Percentiles rank a stretch among this genome's conserved stretches.
phyloP scores from a whole-genome alignment of 345 rosid genomes.

The Rhodamnia rubescens region DNA sequence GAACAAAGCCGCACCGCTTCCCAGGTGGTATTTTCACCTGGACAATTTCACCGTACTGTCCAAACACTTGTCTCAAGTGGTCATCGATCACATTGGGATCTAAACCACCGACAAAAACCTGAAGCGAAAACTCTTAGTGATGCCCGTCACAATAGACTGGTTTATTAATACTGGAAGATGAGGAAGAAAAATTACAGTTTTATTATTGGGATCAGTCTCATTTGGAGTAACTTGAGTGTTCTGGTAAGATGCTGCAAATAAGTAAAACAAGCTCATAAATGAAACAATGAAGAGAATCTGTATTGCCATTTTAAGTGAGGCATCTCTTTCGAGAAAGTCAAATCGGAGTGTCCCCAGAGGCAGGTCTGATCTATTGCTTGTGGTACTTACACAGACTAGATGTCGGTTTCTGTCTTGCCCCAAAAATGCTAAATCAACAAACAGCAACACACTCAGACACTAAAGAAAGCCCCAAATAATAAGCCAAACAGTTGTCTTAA shows the following conservation, averaged over 20 bases:
- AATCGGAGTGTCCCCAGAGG: not conserved
- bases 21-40: conserved; percentile 81
- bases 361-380: not conserved
- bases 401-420: not conserved
- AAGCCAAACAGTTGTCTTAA: not conserved
- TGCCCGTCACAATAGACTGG: not conserved
- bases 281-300: not conserved
- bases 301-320: not conserved
- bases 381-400: not conserved
- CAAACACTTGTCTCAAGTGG: conserved; percentile 54
- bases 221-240: conserved; percentile 40
- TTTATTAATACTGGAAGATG: not conserved
- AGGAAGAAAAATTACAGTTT: conserved; percentile 57
- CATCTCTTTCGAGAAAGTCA: not conserved
- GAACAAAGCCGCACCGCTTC: conserved; percentile 90
- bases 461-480: not conserved
- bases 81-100: conserved; percentile 72
- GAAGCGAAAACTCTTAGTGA: not conserved
- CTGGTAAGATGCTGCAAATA: conserved; percentile 73
- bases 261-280: not conserved
- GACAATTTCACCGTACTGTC: conserved; percentile 68
- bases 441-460: not conserved
- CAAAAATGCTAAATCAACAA: not conserved
- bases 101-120: conserved; percentile 89
- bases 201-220: conserved; percentile 81